Percentiles rank a stretch among this genome's conserved stretches.
Conservation (phyloP, 1,284 basidiomycete genomes). For the Heliocybe sulcata region DNA sequence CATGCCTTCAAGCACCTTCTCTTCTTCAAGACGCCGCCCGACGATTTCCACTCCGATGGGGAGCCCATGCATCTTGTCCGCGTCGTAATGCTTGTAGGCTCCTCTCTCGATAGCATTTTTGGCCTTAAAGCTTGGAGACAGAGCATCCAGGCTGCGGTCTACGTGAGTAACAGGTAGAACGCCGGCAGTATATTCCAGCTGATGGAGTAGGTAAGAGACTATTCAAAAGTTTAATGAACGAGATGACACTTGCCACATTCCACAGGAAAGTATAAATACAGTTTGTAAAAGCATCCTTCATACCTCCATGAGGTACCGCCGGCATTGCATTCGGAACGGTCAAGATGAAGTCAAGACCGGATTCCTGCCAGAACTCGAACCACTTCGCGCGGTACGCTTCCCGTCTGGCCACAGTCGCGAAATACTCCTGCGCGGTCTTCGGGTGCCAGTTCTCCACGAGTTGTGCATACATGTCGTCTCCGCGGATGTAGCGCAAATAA, state of each 20-base stretch:
- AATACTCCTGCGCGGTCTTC: constrained; percentile 36
- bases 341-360: constrained; percentile 51
- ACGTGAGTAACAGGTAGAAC: constrained; percentile 55
- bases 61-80: constrained; percentile 61
- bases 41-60: constrained; percentile 71
- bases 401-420: constrained; percentile 32
- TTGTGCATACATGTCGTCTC: constrained; percentile 30
- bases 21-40: constrained; percentile 60
- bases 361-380: constrained; percentile 45
- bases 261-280: constrained; percentile 38
- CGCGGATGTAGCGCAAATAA: constrained; percentile 28
- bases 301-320: constrained; percentile 38
- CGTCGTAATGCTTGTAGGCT: constrained; percentile 48
- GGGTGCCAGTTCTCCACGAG: constrained; percentile 31
- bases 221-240: not conserved
- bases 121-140: constrained; percentile 17
- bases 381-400: constrained; percentile 34
- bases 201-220: constrained; percentile 1
- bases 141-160: constrained; percentile 31
- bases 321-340: constrained; percentile 54
- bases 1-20: constrained; percentile 55
- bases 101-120: constrained; percentile 26
- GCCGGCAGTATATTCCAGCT: constrained; percentile 54
- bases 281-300: constrained; percentile 31
- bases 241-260: constrained; percentile 25